Base-by-base conservation (phyloP, 2,329 filamentous ascomycete species). In the Trichoderma sp. region DNA sequence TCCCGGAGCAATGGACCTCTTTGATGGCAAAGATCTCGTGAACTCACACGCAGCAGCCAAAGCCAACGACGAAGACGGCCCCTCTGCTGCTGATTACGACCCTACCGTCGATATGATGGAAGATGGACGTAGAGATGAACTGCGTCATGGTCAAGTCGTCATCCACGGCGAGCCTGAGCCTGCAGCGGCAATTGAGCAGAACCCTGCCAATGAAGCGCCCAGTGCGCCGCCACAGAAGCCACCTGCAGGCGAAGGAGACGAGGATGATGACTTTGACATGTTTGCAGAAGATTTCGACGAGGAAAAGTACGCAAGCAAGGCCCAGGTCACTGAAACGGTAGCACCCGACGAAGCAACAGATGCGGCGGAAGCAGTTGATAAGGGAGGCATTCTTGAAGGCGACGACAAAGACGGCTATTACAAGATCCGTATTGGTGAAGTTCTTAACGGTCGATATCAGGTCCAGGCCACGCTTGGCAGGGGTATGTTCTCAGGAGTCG, bases 401-500 rank as follows among this genome's bases (percentile, higher is more conserved):
- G 95, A 97, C 81, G 97, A 98, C 82, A 92, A 93, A 71, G 95
- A 99, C 81, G 97, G 96, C 6, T 98, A 98, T 83, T 99, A 98
- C 88, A 97, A 97, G 84, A 92, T 98, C 75, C 95, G 97, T 75
- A 91, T 95, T 56, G 95, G 96, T 81, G 97, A 99, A 86, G 87
- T 98, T 69, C 89, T 99, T 77, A 94, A 97, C 79, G 92, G 92
- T 35, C 93, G 95, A 41, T 98, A 98, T 83, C 94, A 97, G 82
- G 91, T 99, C 38, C 93, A 96, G 83, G 91, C 95, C 75, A 93
- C 93, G 71, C 89, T 99, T 27, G 97, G 97, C 78, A 95, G 94
- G 84, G 97, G 97, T 80, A 98, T 98, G 89, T 99, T 98, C 83
- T 97, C 97, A 0, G 95, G 95, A 9, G 97, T 99, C n/a, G 95